These are phyloP conservation scores for Corchorus olitorius DNA, from an alignment of 345 rosid species.

Conservation along the genomic window DNA sequence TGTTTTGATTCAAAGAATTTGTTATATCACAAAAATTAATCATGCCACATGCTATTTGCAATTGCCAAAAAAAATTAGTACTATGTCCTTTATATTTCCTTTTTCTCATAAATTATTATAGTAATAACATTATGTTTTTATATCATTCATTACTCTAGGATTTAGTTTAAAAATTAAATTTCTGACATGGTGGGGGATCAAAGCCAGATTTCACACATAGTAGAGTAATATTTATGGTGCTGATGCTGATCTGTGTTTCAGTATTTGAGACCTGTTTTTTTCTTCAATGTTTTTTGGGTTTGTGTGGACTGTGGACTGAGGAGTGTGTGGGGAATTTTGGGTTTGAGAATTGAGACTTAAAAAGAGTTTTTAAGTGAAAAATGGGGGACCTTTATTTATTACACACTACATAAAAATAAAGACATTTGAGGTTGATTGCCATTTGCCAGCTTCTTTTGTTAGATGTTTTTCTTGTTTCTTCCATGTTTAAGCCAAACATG, in stretches of 20 bases:
- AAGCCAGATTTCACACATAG: not conserved
- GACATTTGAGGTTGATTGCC: not conserved
- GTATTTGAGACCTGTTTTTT: not conserved
- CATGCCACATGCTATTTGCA: conserved; percentile 8
- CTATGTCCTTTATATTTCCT: not conserved
- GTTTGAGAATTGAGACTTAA: not conserved
- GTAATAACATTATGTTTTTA: not conserved
- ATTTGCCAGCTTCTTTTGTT: not conserved
- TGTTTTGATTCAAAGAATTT: not conserved
- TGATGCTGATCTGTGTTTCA: not conserved
- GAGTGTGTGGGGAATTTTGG: not conserved
- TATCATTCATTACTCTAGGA: not conserved
- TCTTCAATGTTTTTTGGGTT: not conserved
- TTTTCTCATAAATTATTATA: not conserved
- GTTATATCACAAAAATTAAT: not conserved
- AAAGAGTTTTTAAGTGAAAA: too few relatives aligned
- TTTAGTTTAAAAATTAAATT: not conserved
- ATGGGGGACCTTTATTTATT: too few relatives aligned
- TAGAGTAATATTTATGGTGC: not conserved
- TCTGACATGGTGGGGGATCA: conserved; percentile 4
- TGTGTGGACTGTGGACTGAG: not conserved
- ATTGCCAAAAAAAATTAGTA: not conserved
- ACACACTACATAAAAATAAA: not conserved
- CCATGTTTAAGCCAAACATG: not conserved
- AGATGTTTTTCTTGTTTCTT: not conserved